phyloP scores from a whole-genome alignment of 2,329 filamentous ascomycete genomes.

The Fusarium aywerte region DNA sequence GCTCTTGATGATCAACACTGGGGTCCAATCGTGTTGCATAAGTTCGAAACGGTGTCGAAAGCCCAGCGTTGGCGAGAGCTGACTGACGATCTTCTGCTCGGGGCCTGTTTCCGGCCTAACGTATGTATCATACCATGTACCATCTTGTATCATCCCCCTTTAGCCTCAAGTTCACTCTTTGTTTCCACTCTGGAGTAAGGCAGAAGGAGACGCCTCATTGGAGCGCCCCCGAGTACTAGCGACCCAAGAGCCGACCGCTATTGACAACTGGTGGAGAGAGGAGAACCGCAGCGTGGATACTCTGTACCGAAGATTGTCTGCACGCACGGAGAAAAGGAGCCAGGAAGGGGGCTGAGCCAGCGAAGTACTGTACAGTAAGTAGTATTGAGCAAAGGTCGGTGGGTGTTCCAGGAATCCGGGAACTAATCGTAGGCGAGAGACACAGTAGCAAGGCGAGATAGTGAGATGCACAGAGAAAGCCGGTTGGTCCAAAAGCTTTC shows the following conservation, averaged over 20 bases:
- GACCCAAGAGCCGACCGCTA: slow-evolving; percentile 38
- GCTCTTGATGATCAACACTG: not conserved
- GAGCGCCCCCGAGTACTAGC: slow-evolving; percentile 23
- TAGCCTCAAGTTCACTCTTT: slow-evolving; percentile 14
- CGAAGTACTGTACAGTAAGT: too few relatives aligned
- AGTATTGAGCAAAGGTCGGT: slow-evolving; percentile 20
- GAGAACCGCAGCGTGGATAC: slow-evolving; percentile 32
- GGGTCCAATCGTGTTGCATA: slow-evolving; percentile 14
- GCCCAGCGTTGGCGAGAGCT: slow-evolving; percentile 22
- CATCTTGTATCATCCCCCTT: slow-evolving; percentile 31
- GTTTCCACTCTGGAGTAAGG: slow-evolving; percentile 21
- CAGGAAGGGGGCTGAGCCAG: slow-evolving; percentile 17
- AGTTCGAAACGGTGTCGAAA: slow-evolving; percentile 8
- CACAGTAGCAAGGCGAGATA: slow-evolving; percentile 41
- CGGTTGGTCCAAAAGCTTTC: slow-evolving; percentile 33
- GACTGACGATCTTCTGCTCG: slow-evolving; percentile 18
- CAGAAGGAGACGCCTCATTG: slow-evolving; percentile 27
- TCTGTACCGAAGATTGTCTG: slow-evolving; percentile 9
- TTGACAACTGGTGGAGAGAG: slow-evolving; percentile 38
- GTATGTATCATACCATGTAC: slow-evolving; percentile 27
- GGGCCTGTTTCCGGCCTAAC: slow-evolving; percentile 21
- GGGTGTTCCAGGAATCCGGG: slow-evolving; percentile 41
- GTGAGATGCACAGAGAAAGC: slow-evolving; percentile 40
- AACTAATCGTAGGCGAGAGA: slow-evolving; percentile 45
- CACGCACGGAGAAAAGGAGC: slow-evolving; percentile 14